A percentile compares a stretch with the other conserved stretches of the same genome.
These are phyloP conservation scores for Xylariales sp. DNA, from an alignment of 2,329 filamentous ascomycete species.

Conservation along the genomic window DNA sequence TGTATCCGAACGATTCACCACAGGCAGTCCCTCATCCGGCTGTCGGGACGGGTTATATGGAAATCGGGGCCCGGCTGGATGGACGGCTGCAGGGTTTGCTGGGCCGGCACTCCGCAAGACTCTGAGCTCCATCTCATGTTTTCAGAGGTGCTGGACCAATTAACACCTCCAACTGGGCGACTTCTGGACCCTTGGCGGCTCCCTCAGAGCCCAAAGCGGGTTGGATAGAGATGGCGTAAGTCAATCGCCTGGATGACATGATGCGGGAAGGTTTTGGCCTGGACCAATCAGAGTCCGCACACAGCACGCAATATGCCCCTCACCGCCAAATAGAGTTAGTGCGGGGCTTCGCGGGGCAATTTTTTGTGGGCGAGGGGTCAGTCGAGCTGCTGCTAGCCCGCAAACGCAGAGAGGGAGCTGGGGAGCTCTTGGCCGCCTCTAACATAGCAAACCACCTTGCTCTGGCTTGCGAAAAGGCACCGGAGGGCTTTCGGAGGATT, in stretches of 20 bases:
- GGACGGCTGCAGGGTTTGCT: too few relatives aligned
- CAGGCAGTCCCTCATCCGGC: not conserved
- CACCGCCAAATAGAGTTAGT: slow-evolving; percentile 19
- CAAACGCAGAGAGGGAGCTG: slow-evolving; percentile 1
- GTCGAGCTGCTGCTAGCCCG: slow-evolving; percentile 3
- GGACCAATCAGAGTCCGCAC: slow-evolving; percentile 22
- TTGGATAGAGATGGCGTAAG: slow-evolving; percentile 20
- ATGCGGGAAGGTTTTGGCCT: slow-evolving; percentile 15
- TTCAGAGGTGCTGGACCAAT: not conserved
- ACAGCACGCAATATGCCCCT: slow-evolving; percentile 28
- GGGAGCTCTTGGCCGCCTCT: not conserved
- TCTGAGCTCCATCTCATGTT: not conserved
- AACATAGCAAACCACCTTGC: not conserved
- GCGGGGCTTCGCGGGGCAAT: slow-evolving; percentile 17
- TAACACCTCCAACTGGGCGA: not conserved
- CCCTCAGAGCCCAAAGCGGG: slow-evolving; percentile 1
- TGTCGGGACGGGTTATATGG: not conserved
- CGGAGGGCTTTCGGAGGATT: slow-evolving; percentile 5
- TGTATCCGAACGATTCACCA: too few relatives aligned
- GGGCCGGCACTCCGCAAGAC: not conserved
- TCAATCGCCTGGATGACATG: slow-evolving; percentile 24
- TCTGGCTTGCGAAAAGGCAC: too few relatives aligned
- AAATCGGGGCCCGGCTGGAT: not conserved
- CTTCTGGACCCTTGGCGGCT: too few relatives aligned
- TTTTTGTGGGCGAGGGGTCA: not conserved